These are phyloP conservation scores for Cokeromyces recurvatus DNA, from an alignment of 371 early-diverging fungal species.

Conservation along the genomic window DNA sequence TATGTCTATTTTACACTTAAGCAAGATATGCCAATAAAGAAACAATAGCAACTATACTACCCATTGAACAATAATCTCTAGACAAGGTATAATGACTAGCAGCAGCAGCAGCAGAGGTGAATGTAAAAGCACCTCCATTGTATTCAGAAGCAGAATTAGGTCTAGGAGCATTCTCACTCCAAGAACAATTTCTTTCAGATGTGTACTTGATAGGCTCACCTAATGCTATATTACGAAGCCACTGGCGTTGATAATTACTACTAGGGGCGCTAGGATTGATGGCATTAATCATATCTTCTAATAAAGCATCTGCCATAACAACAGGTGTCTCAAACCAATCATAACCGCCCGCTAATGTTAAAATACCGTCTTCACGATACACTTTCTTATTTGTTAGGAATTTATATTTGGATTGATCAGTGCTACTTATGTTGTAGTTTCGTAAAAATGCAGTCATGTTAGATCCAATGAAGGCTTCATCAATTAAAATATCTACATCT, in stretches of 20 bases:
- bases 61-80: no score
- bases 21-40: no score
- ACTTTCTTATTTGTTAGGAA: conserved; percentile 60
- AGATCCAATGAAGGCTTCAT: conserved; percentile 59
- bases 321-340: conserved; percentile 72
- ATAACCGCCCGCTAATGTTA: conserved; percentile 56
- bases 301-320: conserved; percentile 63
- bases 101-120: neutral
- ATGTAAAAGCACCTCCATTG: conserved; percentile 22
- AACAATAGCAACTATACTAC: no score
- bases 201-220: conserved; percentile 43
- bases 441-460: conserved; percentile 42
- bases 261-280: conserved; percentile 56
- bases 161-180: conserved; percentile 44
- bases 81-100: no score
- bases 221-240: conserved; percentile 69
- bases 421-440: conserved; percentile 49
- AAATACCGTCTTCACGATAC: conserved; percentile 65
- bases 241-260: conserved; percentile 41
- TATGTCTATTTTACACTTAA: no score
- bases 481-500: conserved; percentile 68
- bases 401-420: conserved; percentile 44
- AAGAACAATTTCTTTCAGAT: conserved; percentile 50
- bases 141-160: conserved; percentile 46
- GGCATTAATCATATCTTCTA: conserved; percentile 66